Base-by-base conservation (phyloP, 2,329 filamentous ascomycete species). In the Penicillium brevicompactum region DNA sequence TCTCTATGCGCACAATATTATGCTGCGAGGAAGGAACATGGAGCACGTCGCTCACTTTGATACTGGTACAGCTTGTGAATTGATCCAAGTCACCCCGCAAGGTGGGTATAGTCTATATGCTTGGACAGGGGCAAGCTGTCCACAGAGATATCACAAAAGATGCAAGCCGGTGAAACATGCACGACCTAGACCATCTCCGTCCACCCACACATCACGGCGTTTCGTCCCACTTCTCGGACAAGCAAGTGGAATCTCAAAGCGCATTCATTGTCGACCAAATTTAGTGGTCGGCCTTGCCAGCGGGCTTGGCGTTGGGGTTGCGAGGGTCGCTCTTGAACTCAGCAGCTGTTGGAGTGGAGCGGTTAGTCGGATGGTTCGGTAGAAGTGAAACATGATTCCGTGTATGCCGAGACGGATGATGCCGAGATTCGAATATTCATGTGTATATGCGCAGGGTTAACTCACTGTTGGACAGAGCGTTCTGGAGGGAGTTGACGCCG, bases 321-420 rank as follows among this genome's bases (percentile, higher is more conserved):
- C 92, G 87, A 66, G 92, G 91, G 80, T 97, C 93, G 83, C 96
- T 95, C 87, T 92, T 95, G 86, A 85, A 97, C 82, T 97, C 91
- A 69, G 90, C 90, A 82, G 87, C 93, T 97, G 48, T 24, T 53
- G 40, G 44, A 43, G 51, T 44, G 44, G 6, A 49, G 56, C 48
- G 43, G 59, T 71, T 63, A 70, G 67, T 54, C 40, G 14, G 58
- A 45, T 24, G 46, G 59, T 22, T 34, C 14, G 21, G 37, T 3
- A 50, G 42, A 51, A 43, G 45, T 27, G 14, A 11, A 41, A n/a
- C 11, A 34, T 49, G 4, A 27, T 30, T 16, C 32, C 24, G 40
- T 8, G 30, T 27, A 22, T 32, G n/a, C 41, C 24, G 6, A 42
- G 31, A 43, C 46, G 41, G 24, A 38, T 32, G 40, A 16, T 27